A percentile compares a stretch with the other conserved stretches of the same genome.
These are phyloP conservation scores for Aurifilum marmelostoma DNA, from an alignment of 2,329 filamentous ascomycete species.

Conservation along the genomic window DNA sequence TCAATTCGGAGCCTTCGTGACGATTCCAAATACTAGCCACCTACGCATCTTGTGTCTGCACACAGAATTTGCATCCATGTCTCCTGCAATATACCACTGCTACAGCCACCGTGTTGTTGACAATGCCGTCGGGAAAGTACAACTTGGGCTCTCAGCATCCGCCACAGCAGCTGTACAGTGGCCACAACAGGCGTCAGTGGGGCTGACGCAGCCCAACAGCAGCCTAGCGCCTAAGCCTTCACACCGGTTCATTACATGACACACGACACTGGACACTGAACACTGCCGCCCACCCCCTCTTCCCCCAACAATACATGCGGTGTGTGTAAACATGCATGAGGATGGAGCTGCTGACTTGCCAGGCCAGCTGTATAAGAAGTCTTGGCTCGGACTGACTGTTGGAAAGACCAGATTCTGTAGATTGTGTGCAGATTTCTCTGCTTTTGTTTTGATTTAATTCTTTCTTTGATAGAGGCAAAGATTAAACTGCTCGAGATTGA, in stretches of 20 bases:
- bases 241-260: not conserved
- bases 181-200: no score
- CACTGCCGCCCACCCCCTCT: no score
- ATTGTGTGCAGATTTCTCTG: not conserved
- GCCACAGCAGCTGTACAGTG: no score
- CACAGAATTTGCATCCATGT: no score
- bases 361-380: slow-evolving; percentile 3
- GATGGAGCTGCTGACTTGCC: slow-evolving; percentile 12
- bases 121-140: no score
- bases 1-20: no score
- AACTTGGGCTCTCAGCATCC: no score
- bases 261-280: not conserved
- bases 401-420: not conserved
- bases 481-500: not conserved
- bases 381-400: not conserved
- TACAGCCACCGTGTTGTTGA: no score
- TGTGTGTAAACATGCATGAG: not conserved
- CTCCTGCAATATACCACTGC: no score
- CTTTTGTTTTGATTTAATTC: not conserved
- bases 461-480: not conserved
- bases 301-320: not conserved
- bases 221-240: not conserved
- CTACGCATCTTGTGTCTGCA: no score
- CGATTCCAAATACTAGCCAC: no score
- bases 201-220: no score